Conservation (phyloP, 2,329 filamentous ascomycete genomes). For the Aspergillus neotritici region DNA sequence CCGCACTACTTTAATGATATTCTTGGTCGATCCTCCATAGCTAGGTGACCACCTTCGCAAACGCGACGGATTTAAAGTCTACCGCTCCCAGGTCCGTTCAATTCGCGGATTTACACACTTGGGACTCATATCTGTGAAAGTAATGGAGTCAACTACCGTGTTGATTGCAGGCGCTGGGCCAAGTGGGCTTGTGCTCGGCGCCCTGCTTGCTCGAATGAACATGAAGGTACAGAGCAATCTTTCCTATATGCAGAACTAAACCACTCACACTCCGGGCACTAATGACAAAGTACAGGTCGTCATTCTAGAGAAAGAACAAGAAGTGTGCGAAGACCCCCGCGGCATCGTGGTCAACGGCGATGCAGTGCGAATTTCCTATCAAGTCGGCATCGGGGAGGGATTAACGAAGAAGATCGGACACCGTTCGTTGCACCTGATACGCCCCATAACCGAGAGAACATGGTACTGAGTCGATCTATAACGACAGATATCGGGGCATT, state of each 20-base stretch:
- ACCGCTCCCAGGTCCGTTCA: too few relatives aligned
- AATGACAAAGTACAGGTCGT: constrained; percentile 3
- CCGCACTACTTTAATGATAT: too few relatives aligned
- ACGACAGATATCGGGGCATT: constrained; percentile 1
- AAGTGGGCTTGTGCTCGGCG: background rate
- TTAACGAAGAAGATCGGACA: background rate
- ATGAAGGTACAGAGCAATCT: background rate
- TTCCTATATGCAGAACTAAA: too few relatives aligned
- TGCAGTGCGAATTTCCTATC: constrained; percentile 18
- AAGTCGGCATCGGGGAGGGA: constrained; percentile 4
- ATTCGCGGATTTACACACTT: too few relatives aligned
- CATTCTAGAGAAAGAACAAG: constrained; percentile 22
- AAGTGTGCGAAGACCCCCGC: constrained; percentile 24
- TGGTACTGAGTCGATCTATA: background rate
- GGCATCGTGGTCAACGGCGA: constrained; percentile 30
- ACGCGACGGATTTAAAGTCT: too few relatives aligned
- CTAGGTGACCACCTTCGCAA: too few relatives aligned
- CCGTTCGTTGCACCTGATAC: background rate
- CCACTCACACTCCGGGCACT: too few relatives aligned
- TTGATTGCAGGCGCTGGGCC: background rate
- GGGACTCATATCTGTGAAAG: too few relatives aligned
- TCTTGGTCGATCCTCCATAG: too few relatives aligned
- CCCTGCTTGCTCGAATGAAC: background rate
- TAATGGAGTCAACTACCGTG: background rate
- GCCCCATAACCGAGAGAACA: too few relatives aligned